Evolutionary conservation across 1,284 basidiomycete genomes (phyloP).

Genomic region (Mycena citricolor): DNA sequence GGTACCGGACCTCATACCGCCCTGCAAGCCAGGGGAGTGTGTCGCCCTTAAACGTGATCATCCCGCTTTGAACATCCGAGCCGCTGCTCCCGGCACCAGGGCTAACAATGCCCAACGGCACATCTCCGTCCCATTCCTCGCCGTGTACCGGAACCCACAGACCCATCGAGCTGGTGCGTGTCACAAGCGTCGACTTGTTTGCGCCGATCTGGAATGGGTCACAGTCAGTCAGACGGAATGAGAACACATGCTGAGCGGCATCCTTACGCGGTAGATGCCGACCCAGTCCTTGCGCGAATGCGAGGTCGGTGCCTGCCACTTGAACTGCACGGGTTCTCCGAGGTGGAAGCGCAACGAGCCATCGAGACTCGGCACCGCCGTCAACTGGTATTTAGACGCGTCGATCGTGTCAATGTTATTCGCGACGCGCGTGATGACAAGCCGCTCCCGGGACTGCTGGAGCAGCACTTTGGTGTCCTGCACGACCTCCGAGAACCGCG

Average conservation of each 20-base stretch:
- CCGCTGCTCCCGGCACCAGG: slow-evolving; percentile 32
- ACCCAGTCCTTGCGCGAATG: slow-evolving; percentile 98
- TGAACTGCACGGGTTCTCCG: slow-evolving; percentile 85
- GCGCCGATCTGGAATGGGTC: slow-evolving; percentile 71
- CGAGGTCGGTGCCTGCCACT: slow-evolving; percentile 84
- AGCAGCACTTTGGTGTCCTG: slow-evolving; percentile 90
- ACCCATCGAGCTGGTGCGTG: slow-evolving; percentile 84
- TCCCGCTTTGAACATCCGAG: slow-evolving; percentile 57
- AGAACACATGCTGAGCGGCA: background rate
- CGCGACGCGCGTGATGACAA: slow-evolving; percentile 90
- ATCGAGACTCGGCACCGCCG: slow-evolving; percentile 54
- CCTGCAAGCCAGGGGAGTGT: slow-evolving; percentile 87
- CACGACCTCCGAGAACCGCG: slow-evolving; percentile 76
- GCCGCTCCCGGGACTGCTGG: slow-evolving; percentile 86
- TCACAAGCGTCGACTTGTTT: slow-evolving; percentile 80
- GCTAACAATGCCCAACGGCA: slow-evolving; percentile 54
- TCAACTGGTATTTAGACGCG: slow-evolving; percentile 75
- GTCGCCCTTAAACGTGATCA: slow-evolving; percentile 75
- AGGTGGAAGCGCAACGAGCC: slow-evolving; percentile 75
- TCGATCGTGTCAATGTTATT: slow-evolving; percentile 81
- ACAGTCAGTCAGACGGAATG: slow-evolving; percentile 17
- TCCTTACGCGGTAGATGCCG: slow-evolving; percentile 79
- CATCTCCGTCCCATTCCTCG: slow-evolving; percentile 92
- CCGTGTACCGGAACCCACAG: slow-evolving; percentile 92
- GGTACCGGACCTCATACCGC: slow-evolving; percentile 86